Evolutionary conservation across 768 basidiomycete species (phyloP).

Genomic region (Tricholoma saponaceum): DNA sequence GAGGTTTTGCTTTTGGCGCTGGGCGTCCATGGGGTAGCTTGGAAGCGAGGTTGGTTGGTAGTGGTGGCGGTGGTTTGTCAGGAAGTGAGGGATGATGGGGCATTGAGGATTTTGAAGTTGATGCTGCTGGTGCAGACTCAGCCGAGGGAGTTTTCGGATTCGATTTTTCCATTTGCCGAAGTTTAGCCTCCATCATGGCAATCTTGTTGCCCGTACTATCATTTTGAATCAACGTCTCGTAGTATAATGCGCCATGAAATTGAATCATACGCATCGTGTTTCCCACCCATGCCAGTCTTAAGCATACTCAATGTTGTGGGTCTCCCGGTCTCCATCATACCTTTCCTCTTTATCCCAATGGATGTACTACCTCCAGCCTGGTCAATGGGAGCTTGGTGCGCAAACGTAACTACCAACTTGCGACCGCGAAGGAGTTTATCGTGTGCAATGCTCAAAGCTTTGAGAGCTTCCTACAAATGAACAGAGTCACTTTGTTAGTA

Average conservation of each 20-base stretch:
- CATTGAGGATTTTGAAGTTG: conserved; percentile 1
- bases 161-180: conserved; percentile 66
- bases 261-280: conserved; percentile 44
- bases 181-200: conserved; percentile 93
- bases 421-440: conserved; percentile 83
- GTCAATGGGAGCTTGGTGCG: conserved; percentile 73
- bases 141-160: conserved; percentile 22
- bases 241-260: not conserved
- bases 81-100: conserved; percentile 37
- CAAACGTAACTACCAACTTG: conserved; percentile 87
- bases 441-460: conserved; percentile 68
- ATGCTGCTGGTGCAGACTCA: conserved; percentile 6
- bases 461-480: conserved; percentile 72
- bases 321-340: conserved; percentile 52
- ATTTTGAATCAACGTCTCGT: conserved; percentile 3
- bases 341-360: conserved; percentile 29
- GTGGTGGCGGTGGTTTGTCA: conserved; percentile 33
- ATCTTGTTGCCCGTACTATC: conserved; percentile 84
- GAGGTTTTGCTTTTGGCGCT: conserved; percentile 13
- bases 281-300: conserved; percentile 60
- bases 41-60: conserved; percentile 15
- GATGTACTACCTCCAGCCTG: conserved; percentile 21
- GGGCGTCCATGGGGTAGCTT: conserved; percentile 5
- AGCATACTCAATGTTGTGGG: conserved; percentile 88
- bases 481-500: conserved; percentile 10